Conservation (phyloP, 164 flowering plant species). For the Cinnamomum micranthum region DNA sequence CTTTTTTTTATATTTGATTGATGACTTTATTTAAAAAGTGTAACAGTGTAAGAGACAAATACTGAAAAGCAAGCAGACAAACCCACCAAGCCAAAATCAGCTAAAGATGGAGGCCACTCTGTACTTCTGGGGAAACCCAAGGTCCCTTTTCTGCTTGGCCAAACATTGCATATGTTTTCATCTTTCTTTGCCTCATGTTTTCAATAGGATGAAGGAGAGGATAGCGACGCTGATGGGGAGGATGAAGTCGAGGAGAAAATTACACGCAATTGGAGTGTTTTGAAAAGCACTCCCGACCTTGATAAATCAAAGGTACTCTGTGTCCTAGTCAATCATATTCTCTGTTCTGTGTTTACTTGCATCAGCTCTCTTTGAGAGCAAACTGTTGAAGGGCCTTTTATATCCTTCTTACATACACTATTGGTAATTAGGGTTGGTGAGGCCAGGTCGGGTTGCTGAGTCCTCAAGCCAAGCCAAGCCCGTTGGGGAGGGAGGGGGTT, state of each 20-base stretch:
- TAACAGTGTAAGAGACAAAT: too few species aligned
- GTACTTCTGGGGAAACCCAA: too few species aligned
- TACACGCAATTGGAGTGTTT: slow-evolving; percentile 83
- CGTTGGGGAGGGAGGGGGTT: too few species aligned
- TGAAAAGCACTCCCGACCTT: slow-evolving; percentile 67
- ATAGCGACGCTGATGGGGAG: slow-evolving; percentile 52
- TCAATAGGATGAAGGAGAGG: slow-evolving; percentile 53
- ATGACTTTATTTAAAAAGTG: too few species aligned
- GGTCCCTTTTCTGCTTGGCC: not conserved
- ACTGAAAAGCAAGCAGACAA: too few species aligned
- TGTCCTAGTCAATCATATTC: not conserved
- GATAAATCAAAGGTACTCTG: slow-evolving; percentile 61
- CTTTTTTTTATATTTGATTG: too few species aligned
- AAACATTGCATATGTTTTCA: not conserved
- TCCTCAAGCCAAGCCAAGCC: not conserved
- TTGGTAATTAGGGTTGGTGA: not conserved
- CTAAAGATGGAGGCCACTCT: too few species aligned
- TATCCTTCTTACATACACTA: not conserved
- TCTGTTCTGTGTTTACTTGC: not conserved
- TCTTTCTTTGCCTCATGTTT: not conserved
- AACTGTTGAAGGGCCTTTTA: not conserved
- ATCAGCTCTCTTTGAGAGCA: not conserved
- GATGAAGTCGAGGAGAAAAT: slow-evolving; percentile 56
- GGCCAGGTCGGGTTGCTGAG: not conserved
- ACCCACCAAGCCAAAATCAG: too few species aligned